phyloP scores from a whole-genome alignment of 2,329 filamentous ascomycete genomes.

The Aureobasidium melanogenum region DNA sequence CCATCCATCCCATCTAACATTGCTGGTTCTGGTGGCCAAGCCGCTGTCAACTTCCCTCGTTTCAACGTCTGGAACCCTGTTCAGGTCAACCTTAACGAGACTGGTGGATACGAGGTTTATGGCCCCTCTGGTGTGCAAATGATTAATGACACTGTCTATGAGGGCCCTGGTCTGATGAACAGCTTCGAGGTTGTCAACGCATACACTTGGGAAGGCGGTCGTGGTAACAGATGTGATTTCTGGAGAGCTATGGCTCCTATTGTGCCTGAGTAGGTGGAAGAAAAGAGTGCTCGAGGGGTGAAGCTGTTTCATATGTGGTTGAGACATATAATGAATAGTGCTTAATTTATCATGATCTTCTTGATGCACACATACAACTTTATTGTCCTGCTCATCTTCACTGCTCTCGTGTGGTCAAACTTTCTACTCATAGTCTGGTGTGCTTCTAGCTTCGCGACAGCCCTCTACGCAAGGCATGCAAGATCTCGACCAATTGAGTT shows the following conservation, averaged over 20 bases:
- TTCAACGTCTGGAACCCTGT: conserved; percentile 26
- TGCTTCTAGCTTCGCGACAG: no score
- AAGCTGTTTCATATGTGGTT: no score
- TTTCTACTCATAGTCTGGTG: no score
- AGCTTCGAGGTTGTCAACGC: conserved; percentile 33
- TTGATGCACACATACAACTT: neutral
- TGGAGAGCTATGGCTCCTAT: conserved; percentile 24
- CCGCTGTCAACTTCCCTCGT: conserved; percentile 21
- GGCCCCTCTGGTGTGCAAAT: neutral
- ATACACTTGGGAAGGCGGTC: conserved; percentile 37
- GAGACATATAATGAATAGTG: neutral
- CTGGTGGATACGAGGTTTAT: conserved; percentile 27
- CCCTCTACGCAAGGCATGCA: no score
- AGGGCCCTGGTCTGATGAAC: conserved; percentile 28
- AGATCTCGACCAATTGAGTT: no score
- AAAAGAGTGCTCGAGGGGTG: no score
- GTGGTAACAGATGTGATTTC: conserved; percentile 36
- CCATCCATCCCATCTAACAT: conserved; percentile 29
- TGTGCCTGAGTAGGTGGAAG: conserved; percentile 10
- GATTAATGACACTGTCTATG: conserved; percentile 21
- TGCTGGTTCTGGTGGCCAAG: neutral
- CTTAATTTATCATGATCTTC: neutral
- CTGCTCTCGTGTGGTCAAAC: neutral
- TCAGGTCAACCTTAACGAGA: conserved; percentile 40
- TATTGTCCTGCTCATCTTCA: neutral